phyloP scores from a whole-genome alignment of 2,329 filamentous ascomycete genomes.

The Fusarium keratoplasticum region DNA sequence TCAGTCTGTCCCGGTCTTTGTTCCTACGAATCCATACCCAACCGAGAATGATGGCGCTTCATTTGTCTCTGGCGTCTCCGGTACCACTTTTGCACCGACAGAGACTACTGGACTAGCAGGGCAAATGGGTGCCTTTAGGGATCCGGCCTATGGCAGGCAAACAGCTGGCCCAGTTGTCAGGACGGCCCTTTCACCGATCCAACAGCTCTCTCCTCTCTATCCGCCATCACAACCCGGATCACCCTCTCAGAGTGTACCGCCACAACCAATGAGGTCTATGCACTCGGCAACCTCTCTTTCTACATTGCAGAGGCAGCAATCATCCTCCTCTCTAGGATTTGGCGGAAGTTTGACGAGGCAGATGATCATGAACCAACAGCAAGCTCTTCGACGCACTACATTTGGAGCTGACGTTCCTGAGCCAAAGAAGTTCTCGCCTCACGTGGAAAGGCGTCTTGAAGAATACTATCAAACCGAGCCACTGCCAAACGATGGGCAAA shows the following conservation, averaged over 20 bases:
- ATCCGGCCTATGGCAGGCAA: conserved; percentile 35
- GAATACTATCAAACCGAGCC: conserved; percentile 63
- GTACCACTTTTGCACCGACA: conserved; percentile 49
- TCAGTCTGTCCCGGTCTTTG: conserved; percentile 36
- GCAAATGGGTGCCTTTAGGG: conserved; percentile 36
- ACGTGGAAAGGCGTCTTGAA: conserved; percentile 63
- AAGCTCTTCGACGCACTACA: conserved; percentile 53
- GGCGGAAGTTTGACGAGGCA: conserved; percentile 51
- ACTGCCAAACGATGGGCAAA: conserved; percentile 61
- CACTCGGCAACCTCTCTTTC: conserved; percentile 41
- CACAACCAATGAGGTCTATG: conserved; percentile 36
- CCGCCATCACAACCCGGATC: conserved; percentile 34
- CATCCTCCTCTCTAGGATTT: conserved; percentile 31
- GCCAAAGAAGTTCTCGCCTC: conserved; percentile 59
- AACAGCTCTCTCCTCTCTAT: conserved; percentile 35
- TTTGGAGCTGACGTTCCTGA: conserved; percentile 55
- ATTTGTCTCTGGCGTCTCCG: conserved; percentile 48
- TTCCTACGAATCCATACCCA: conserved; percentile 39
- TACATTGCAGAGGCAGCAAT: conserved; percentile 36
- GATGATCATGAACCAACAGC: conserved; percentile 60
- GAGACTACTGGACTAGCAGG: conserved; percentile 39
- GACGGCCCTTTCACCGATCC: conserved; percentile 28
- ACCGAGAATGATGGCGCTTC: conserved; percentile 45
- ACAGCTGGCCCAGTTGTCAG: conserved; percentile 13
- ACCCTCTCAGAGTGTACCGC: conserved; percentile 31